phyloP scores from a whole-genome alignment of 2,329 filamentous ascomycete genomes.

The Clonostachys solani region DNA sequence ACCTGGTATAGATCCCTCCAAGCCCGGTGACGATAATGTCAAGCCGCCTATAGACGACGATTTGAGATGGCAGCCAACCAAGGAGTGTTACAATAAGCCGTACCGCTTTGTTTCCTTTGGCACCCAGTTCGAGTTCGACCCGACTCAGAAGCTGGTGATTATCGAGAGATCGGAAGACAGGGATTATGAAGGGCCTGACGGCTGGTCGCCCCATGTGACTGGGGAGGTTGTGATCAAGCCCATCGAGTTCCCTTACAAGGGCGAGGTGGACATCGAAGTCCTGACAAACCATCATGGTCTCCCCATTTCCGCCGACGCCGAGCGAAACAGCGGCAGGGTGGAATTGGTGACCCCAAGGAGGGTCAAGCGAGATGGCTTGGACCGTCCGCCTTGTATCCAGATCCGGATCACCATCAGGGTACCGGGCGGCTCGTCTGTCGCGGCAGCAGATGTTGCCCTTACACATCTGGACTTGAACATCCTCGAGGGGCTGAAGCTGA shows the following conservation, averaged over 20 bases:
- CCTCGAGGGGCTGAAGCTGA: constrained; percentile 31
- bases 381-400: constrained; percentile 37
- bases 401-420: constrained; percentile 42
- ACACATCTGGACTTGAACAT: constrained; percentile 34
- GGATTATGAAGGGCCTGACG: constrained; percentile 7
- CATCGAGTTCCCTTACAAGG: constrained; percentile 10
- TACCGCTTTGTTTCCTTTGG: neutral
- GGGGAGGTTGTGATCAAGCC: constrained; percentile 40
- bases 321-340: constrained; percentile 29
- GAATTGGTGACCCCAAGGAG: constrained; percentile 29
- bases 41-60: too few species aligned
- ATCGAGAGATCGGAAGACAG: constrained; percentile 20
- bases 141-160: constrained; percentile 29
- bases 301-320: constrained; percentile 20
- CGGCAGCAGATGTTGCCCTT: constrained; percentile 25
- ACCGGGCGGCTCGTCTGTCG: constrained; percentile 31
- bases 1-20: too few species aligned
- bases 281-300: constrained; percentile 39
- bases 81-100: too few species aligned
- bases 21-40: too few species aligned
- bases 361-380: constrained; percentile 16
- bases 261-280: constrained; percentile 36
- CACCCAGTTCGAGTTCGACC: constrained; percentile 24
- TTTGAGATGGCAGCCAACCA: too few species aligned
- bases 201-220: constrained; percentile 27